phyloP scores from a whole-genome alignment of 345 rosid genomes.

The Fremontodendron californicum region DNA sequence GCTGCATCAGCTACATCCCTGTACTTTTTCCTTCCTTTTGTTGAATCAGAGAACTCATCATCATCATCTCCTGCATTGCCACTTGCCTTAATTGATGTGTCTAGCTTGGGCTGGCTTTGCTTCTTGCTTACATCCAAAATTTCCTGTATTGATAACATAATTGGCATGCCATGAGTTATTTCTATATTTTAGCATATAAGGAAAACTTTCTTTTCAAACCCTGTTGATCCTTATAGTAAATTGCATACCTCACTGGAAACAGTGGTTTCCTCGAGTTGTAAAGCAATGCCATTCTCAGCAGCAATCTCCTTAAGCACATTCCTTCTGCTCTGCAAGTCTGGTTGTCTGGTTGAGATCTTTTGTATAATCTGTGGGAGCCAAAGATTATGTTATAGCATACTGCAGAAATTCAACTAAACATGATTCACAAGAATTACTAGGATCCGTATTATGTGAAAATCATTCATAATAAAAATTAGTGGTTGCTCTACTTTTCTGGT shows the following conservation, averaged over 20 bases:
- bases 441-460: not conserved
- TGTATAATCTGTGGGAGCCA: slow-evolving; percentile 41
- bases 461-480: not conserved
- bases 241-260: slow-evolving; percentile 38
- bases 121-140: slow-evolving; percentile 8
- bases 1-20: slow-evolving; percentile 93
- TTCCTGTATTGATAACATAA: slow-evolving; percentile 31
- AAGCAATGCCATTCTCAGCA: slow-evolving; percentile 47
- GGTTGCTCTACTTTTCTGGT: not conserved
- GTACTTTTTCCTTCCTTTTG: slow-evolving; percentile 44
- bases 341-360: slow-evolving; percentile 53
- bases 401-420: not conserved
- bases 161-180: slow-evolving; percentile 3
- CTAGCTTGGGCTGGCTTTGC: slow-evolving; percentile 4
- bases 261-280: slow-evolving; percentile 45
- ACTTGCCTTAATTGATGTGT: slow-evolving; percentile 16
- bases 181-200: not conserved
- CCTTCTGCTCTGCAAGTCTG: slow-evolving; percentile 53
- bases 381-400: not conserved
- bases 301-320: slow-evolving; percentile 71
- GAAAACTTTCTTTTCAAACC: not conserved
- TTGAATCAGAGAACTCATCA: slow-evolving; percentile 31
- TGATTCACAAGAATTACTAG: not conserved
- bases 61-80: slow-evolving; percentile 6
- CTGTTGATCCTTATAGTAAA: not conserved